Conservation (phyloP, 2,329 filamentous ascomycete species). For the Aspergillus hortae region DNA sequence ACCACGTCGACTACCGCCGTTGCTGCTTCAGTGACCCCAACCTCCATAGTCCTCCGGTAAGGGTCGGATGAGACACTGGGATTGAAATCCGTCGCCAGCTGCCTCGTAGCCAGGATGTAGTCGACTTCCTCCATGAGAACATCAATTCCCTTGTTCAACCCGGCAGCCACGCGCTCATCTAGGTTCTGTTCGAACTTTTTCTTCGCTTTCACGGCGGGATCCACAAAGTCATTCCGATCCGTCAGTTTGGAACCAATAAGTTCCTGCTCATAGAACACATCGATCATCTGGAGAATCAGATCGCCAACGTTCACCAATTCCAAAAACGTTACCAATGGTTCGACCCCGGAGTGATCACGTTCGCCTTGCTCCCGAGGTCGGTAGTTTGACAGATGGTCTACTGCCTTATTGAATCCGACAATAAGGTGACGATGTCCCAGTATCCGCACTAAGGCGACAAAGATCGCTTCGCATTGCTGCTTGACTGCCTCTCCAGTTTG, state of each 20-base stretch:
- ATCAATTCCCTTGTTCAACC: conserved; percentile 95
- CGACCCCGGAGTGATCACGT: conserved; percentile 68
- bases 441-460: conserved; percentile 77
- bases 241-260: conserved; percentile 76
- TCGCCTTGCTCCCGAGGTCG: conserved; percentile 72
- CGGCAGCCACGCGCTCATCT: conserved; percentile 91
- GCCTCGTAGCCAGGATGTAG: conserved; percentile 85
- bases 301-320: conserved; percentile 98
- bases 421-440: conserved; percentile 85
- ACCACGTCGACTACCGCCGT: conserved; percentile 79
- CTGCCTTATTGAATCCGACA: conserved; percentile 88
- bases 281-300: conserved; percentile 97
- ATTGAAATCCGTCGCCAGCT: conserved; percentile 86
- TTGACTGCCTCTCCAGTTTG: conserved; percentile 77
- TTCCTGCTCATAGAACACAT: conserved; percentile 97
- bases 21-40: conserved; percentile 74
- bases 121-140: conserved; percentile 98
- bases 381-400: conserved; percentile 85
- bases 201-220: conserved; percentile 88
- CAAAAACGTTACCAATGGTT: conserved; percentile 89
- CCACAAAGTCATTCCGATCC: conserved; percentile 91
- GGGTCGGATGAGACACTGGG: conserved; percentile 49
- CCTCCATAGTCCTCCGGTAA: conserved; percentile 33
- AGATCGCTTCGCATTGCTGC: conserved; percentile 86
- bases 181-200: conserved; percentile 99